Base-by-base conservation (phyloP, 164 flowering plant genomes). In the Cinnamomum chago region DNA sequence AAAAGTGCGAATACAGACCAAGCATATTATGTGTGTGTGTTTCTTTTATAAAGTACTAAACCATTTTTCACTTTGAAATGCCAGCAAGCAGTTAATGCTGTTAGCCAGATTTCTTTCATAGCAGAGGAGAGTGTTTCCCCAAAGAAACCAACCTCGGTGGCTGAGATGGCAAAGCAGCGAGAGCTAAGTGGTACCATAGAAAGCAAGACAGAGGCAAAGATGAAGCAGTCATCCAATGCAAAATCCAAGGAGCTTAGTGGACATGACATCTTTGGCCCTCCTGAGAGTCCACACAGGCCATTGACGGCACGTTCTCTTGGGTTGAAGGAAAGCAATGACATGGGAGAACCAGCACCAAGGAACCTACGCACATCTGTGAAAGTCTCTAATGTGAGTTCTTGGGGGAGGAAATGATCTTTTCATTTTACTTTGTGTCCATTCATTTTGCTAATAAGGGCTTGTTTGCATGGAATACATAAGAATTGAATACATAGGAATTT, bases 141-240 rank as follows among this genome's bases (percentile, higher is more conserved):
- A 24, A 93, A 88, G 84, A 93, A 89, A 82, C 97, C 99, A 40
- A 75, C 86, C 13, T 74, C 94, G 58, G 20, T 90, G 13, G 80
- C 96, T 58, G 99, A 91, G 84, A 95, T 90, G 50, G 99, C 97
- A 24, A 95, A 95, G 86, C 98, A 95, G 84, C 90, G 95, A 12
- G 99, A 95, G 77, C 86, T 95, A 35, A 90, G 94, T 80, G 99
- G 99, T 47, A 91, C 85, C n/a, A 76, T 91, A 23, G 93, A 92
- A 67, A 88, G 84, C 75, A 95, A 91, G 40, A 50, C 86, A 1
- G 97, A 93, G 2, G 81, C 79, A 17, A 90, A 70, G 81, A 70
- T 84, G 80, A 86, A 92, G 85, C 97, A 90, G 77, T 50, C 84
- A 33, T 96, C 98, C 12, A 86, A 89, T 84, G 92, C 92, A 5